These are phyloP conservation scores for Kurtzmaniella fragi DNA, from an alignment of 805 yeast species.

Conservation along the genomic window DNA sequence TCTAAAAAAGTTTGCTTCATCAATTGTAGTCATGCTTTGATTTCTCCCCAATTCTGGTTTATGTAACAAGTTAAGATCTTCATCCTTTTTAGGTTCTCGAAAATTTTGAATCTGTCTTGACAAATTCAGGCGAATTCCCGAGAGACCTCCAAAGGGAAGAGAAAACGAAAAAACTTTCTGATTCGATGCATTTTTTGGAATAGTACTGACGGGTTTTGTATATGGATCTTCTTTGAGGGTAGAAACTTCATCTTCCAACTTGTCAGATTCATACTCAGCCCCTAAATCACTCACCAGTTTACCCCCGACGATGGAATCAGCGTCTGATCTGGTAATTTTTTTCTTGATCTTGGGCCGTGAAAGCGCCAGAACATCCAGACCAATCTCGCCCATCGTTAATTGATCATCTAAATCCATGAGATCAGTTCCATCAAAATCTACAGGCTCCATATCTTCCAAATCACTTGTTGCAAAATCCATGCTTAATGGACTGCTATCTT, in stretches of 20 bases:
- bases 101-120: slow-evolving; percentile 20
- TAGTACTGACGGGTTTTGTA: slow-evolving; percentile 4
- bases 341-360: slow-evolving; percentile 3
- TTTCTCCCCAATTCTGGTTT: slow-evolving; percentile 27
- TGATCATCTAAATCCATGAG: neutral
- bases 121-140: slow-evolving; percentile 21
- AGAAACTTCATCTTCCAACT: slow-evolving; percentile 8
- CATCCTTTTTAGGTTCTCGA: slow-evolving; percentile 9
- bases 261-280: neutral
- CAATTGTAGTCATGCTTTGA: slow-evolving; percentile 53
- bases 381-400: too few species aligned
- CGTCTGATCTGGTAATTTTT: slow-evolving; percentile 25
- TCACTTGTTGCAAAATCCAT: neutral
- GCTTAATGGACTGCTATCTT: neutral
- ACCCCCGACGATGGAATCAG: slow-evolving; percentile 51
- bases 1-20: slow-evolving; percentile 56
- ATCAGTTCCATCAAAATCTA: neutral
- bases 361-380: neutral
- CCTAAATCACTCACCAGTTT: slow-evolving; percentile 16
- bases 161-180: slow-evolving; percentile 51
- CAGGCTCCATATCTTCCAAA: neutral
- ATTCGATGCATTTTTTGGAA: slow-evolving; percentile 2
- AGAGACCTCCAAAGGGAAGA: slow-evolving; percentile 51
- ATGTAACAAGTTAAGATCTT: neutral
- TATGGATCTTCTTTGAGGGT: neutral